These are phyloP conservation scores for Microbotryomycetes sp. DNA, from an alignment of 1,284 basidiomycete genomes.

Conservation along the genomic window DNA sequence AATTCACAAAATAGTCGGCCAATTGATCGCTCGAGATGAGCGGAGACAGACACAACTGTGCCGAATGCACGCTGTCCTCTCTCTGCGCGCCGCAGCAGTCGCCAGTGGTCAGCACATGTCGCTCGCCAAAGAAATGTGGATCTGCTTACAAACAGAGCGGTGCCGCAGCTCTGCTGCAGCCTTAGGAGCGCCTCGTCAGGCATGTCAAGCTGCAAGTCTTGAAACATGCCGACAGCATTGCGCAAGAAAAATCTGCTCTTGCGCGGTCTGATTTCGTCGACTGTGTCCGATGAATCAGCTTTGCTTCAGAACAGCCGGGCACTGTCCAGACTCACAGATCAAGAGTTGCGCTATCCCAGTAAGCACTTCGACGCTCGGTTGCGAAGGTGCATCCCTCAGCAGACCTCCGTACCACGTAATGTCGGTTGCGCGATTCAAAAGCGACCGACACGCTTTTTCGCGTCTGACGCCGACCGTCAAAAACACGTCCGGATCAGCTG, in stretches of 20 bases:
- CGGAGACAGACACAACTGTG: background rate
- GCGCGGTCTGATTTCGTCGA: slow-evolving; percentile 21
- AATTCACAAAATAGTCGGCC: slow-evolving; percentile 9
- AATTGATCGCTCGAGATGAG: slow-evolving; percentile 13
- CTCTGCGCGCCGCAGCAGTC: slow-evolving; percentile 5
- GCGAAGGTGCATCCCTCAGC: background rate
- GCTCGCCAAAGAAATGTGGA: background rate
- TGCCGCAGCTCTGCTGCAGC: background rate
- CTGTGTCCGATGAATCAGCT: background rate
- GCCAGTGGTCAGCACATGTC: background rate
- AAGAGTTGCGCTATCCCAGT: slow-evolving; percentile 4
- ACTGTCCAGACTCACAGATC: slow-evolving; percentile 1
- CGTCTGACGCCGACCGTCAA: slow-evolving; percentile 1
- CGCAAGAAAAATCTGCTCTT: slow-evolving; percentile 28
- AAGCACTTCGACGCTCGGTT: slow-evolving; percentile 12
- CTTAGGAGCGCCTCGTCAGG: slow-evolving; percentile 3
- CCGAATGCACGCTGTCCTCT: slow-evolving; percentile 10
- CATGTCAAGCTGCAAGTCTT: slow-evolving; percentile 11
- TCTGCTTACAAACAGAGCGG: slow-evolving; percentile 16
- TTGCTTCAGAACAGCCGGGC: background rate
- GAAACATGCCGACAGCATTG: slow-evolving; percentile 22
- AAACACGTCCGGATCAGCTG: slow-evolving; percentile 6
- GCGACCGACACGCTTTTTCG: slow-evolving; percentile 3
- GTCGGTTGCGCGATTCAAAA: slow-evolving; percentile 10
- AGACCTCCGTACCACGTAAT: slow-evolving; percentile 13